Evolutionary conservation across 345 rosid species (phyloP).

Genomic region (Rhodomyrtus tomentosa): DNA sequence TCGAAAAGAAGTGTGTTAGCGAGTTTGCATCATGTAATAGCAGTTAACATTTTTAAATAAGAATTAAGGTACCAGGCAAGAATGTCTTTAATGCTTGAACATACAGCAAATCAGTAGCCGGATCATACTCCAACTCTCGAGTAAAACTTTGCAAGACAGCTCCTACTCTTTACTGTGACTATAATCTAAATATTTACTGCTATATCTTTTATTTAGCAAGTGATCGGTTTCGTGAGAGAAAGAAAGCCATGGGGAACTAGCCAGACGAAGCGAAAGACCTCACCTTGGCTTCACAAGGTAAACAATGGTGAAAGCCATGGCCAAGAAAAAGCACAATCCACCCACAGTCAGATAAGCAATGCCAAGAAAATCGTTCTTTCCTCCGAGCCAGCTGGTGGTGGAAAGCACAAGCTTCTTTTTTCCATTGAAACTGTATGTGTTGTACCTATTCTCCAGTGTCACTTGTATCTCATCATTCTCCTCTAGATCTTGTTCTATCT

Average conservation of each 20-base stretch:
- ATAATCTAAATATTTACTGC: neutral
- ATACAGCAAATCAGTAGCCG: neutral
- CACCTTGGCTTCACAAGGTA: conserved; percentile 95
- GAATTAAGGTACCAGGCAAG: neutral
- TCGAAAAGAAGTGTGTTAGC: neutral
- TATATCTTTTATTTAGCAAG: neutral
- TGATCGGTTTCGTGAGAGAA: neutral
- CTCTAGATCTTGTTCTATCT: conserved; percentile 74
- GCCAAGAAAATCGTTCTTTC: conserved; percentile 95
- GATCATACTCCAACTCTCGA: neutral
- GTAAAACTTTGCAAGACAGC: neutral
- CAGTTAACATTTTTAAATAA: neutral
- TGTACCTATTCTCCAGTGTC: conserved; percentile 52
- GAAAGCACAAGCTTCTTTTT: conserved; percentile 96
- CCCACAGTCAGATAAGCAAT: conserved; percentile 93
- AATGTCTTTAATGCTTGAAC: neutral
- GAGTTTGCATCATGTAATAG: neutral
- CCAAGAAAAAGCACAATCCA: conserved; percentile 76
- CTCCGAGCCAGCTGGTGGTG: conserved; percentile 98
- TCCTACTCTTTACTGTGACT: neutral
- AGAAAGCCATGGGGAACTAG: neutral
- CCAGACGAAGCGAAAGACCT: neutral
- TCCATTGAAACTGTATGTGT: conserved; percentile 89
- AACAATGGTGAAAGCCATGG: conserved; percentile 67
- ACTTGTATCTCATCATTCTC: conserved; percentile 42